Percentiles rank a stretch among this genome's conserved stretches.
Conservation (phyloP, 768 basidiomycete genomes). For the Pleurotus giganteus region DNA sequence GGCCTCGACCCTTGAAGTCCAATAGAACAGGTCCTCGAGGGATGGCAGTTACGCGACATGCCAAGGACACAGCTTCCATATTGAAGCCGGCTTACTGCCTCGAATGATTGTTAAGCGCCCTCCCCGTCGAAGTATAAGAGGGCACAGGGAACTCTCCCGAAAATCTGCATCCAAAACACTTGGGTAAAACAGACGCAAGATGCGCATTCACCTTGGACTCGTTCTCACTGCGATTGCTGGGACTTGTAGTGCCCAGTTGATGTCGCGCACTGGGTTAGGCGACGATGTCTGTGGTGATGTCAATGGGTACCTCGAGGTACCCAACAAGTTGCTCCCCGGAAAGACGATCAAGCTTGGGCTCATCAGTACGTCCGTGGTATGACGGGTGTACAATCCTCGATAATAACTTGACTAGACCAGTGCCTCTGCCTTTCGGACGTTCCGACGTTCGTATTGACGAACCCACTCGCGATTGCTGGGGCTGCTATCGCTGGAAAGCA, state of each 20-base stretch:
- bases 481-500: constrained; percentile 27
- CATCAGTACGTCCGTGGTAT: constrained; percentile 21
- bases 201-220: constrained; percentile 2
- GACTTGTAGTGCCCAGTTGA: constrained; percentile 7
- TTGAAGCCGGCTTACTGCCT: background rate
- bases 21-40: background rate
- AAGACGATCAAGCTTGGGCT: constrained; percentile 26
- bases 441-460: constrained; percentile 30
- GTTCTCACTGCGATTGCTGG: constrained; percentile 4
- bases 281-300: constrained; percentile 40
- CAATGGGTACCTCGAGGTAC: constrained; percentile 25
- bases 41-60: background rate
- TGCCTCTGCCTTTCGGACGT: constrained; percentile 44
- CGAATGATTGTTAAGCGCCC: background rate
- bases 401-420: constrained; percentile 24
- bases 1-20: background rate
- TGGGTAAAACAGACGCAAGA: background rate
- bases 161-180: background rate
- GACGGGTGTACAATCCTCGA: background rate
- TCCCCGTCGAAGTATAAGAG: background rate
- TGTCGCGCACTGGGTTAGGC: constrained; percentile 8
- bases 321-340: constrained; percentile 20
- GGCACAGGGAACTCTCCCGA: background rate
- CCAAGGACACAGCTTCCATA: background rate
- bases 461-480: constrained; percentile 27